Evolutionary conservation across 2,329 filamentous ascomycete genomes (phyloP).

Genomic region (Cordyceps farinosa): DNA sequence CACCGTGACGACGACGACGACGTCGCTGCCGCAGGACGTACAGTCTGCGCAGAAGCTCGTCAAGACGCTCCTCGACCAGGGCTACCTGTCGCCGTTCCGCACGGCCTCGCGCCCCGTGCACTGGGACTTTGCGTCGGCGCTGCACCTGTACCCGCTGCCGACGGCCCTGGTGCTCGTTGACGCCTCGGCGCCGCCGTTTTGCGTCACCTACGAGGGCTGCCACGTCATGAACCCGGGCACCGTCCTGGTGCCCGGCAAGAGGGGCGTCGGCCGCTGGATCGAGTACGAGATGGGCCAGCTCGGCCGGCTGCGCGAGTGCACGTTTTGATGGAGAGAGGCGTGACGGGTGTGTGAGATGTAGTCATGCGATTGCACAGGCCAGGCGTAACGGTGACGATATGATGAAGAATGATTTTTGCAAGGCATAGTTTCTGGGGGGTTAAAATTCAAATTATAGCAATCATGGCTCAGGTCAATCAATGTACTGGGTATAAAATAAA

Average conservation of each 20-base stretch:
- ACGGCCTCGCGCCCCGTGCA: constrained; percentile 75
- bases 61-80: constrained; percentile 89
- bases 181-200: constrained; percentile 75
- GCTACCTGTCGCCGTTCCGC: constrained; percentile 82
- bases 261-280: constrained; percentile 73
- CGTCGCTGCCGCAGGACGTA: constrained; percentile 45
- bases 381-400: neutral
- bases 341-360: too few species aligned
- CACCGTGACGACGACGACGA: constrained; percentile 18
- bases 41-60: constrained; percentile 71
- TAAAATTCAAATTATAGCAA: neutral
- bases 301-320: constrained; percentile 61
- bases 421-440: neutral
- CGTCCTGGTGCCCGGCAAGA: constrained; percentile 65
- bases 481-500: neutral
- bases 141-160: constrained; percentile 85
- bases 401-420: neutral
- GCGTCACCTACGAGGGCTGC: constrained; percentile 89
- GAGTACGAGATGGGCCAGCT: constrained; percentile 73
- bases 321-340: constrained; percentile 41
- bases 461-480: neutral
- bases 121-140: constrained; percentile 77
- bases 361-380: neutral
- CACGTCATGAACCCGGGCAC: constrained; percentile 91
- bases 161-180: constrained; percentile 81